Evolutionary conservation across 2,329 filamentous ascomycete genomes (phyloP), one percentile per base, ranked within the genome.

Genomic region (Rutstroemia sp.): DNA sequence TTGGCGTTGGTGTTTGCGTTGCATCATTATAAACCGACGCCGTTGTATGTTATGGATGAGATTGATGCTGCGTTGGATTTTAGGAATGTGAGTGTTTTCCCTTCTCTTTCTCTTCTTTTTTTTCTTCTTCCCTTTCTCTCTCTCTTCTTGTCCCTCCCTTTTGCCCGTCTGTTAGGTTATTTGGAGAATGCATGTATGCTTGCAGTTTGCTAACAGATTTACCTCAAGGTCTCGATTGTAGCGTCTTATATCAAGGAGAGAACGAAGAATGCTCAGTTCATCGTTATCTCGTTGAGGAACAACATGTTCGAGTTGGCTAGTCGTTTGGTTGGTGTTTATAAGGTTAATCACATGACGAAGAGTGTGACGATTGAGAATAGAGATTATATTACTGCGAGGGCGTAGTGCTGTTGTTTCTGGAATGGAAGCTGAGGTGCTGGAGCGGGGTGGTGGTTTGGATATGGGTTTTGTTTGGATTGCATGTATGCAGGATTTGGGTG

Each of bases 301-400:
- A 99, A 99, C 77, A 99, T 99, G 94, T 99, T 99, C 73, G 94
- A 99, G 78, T 83, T 99, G 61, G 92, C 95, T n/a, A 85, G 90
- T 57, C 83, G 95, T 56, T 81, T 99, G 58, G 91, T 99, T 14
- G 95, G 95, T 64, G 94, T 99, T 56, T 99, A 99, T 79, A 99
- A 99, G 79, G 94, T 99, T 71, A 97, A 95, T 74, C 92, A 99
- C 73, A 99, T 97, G 85, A 94, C 89, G 59, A 94, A 92, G 82
- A 92, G 88, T 72, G 88, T 94, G 21, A 91, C 89, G 53, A 90
- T 94, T 61, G 89, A 94, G 73, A 94, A 94, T 73, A 79, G 78
- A 63, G 88, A 94, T 73, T 94, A 88, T 88, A 71, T 70, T 53
- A 63, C 66, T 19, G 64, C 61, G 19, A 21, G 48, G 38, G 59